These are phyloP conservation scores for Colletotrichum tropicicola DNA, from an alignment of 2,329 filamentous ascomycete species.

Conservation along the genomic window DNA sequence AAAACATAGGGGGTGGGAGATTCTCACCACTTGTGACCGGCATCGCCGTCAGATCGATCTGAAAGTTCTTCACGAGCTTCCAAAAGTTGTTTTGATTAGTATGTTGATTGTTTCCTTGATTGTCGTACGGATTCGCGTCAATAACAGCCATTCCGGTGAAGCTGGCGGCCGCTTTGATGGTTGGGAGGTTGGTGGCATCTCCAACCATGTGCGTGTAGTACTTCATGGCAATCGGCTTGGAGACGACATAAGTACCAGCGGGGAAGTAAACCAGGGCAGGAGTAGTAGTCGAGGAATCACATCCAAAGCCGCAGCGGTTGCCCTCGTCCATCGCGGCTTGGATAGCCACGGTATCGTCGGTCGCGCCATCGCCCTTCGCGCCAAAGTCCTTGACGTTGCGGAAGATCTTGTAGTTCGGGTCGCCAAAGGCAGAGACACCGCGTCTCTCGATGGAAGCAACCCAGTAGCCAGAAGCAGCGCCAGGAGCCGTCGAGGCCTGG, in stretches of 20 bases:
- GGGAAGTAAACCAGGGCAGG: conserved; percentile 95
- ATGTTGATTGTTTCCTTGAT: conserved; percentile 76
- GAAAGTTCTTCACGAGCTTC: conserved; percentile 83
- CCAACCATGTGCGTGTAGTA: conserved; percentile 96
- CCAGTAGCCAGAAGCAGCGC: conserved; percentile 70
- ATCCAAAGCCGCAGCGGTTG: conserved; percentile 80
- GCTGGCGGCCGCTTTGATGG: conserved; percentile 75
- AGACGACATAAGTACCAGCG: conserved; percentile 84
- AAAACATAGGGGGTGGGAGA: no score
- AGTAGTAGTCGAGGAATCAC: conserved; percentile 83
- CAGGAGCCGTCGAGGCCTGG: conserved; percentile 27
- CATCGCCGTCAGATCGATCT: conserved; percentile 78
- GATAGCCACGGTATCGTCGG: conserved; percentile 90
- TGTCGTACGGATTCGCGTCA: conserved; percentile 85
- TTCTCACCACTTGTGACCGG: conserved; percentile 50
- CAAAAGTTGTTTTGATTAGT: conserved; percentile 83
- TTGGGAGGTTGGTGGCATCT: conserved; percentile 76
- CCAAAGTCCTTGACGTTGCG: conserved; percentile 82
- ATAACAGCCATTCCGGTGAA: conserved; percentile 91
- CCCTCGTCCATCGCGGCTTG: conserved; percentile 81
- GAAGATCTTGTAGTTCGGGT: conserved; percentile 73
- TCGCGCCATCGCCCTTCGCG: conserved; percentile 71
- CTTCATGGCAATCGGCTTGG: conserved; percentile 79
- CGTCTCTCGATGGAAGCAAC: conserved; percentile 74
- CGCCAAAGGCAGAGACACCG: conserved; percentile 72